Evolutionary conservation across 495 filamentous ascomycete species (phyloP).

Genomic region (Hyaloscypha variabilis): DNA sequence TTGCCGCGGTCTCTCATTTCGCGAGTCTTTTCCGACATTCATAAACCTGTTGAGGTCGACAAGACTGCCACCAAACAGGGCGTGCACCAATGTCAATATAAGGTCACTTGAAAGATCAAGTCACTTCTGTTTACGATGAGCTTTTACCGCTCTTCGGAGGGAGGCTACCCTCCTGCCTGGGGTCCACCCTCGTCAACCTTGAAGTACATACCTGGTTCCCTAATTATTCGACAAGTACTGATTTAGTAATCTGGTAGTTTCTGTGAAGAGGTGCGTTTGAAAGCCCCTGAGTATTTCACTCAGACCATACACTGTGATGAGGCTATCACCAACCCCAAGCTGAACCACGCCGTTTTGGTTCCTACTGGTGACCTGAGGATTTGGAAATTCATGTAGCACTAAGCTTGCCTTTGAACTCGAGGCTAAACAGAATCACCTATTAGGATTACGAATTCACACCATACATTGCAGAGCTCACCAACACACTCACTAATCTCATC

Average conservation of each 20-base stretch:
- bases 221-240: not conserved
- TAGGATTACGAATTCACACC: conserved; percentile 20
- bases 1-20: not conserved
- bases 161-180: conserved; percentile 5
- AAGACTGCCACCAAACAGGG: not conserved
- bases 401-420: not conserved
- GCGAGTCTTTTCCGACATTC: not conserved
- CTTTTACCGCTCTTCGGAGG: conserved; percentile 12
- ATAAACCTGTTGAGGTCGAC: not conserved
- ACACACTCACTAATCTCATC: conserved; percentile 11
- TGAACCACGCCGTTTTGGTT: not conserved
- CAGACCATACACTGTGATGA: not conserved
- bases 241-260: conserved; percentile 8
- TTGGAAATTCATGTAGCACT: not conserved
- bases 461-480: conserved; percentile 13
- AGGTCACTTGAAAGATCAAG: not conserved
- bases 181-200: conserved; percentile 8
- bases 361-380: no score
- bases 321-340: not conserved
- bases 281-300: no score
- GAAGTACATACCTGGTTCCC: conserved; percentile 3
- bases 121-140: not conserved
- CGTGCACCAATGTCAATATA: not conserved
- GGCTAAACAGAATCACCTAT: not conserved
- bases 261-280: conserved; percentile 17